phyloP scores from a whole-genome alignment of 2,329 filamentous ascomycete species.

The Colletotrichum graminicola region DNA sequence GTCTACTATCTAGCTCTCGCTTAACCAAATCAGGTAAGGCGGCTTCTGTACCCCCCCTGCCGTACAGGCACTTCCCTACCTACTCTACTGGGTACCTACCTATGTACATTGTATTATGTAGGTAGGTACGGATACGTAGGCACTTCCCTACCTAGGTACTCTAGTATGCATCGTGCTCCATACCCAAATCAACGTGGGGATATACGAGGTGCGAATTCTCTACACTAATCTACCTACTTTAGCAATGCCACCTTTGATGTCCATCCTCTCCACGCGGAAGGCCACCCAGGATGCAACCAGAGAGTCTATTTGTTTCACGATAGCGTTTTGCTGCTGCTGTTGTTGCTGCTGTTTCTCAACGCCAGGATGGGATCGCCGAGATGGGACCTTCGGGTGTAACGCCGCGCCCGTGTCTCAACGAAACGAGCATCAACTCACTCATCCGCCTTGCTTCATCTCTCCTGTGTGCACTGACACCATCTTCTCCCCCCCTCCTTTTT shows the following conservation, averaged over 20 bases:
- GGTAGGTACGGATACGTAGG: no score
- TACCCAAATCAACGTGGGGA: no score
- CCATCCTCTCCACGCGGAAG: neutral
- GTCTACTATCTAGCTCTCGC: neutral
- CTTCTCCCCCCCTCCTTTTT: neutral
- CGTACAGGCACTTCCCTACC: neutral
- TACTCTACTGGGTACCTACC: no score
- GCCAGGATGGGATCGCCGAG: neutral
- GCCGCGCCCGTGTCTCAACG: neutral
- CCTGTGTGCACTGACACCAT: neutral
- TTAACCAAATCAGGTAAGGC: neutral
- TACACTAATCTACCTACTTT: no score
- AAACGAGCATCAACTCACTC: neutral
- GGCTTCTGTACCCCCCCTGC: no score
- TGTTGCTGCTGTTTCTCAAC: neutral
- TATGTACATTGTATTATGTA: no score
- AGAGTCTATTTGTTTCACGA: neutral
- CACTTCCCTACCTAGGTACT: no score
- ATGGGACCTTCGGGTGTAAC: neutral
- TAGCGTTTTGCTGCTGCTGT: neutral
- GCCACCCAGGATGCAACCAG: slow-evolving; percentile 13
- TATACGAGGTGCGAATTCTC: no score
- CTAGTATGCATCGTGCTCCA: no score
- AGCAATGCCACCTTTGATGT: neutral
- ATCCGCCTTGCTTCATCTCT: neutral